Conservation (phyloP, 2,329 filamentous ascomycete genomes). For the Cryphonectria naterciae region DNA sequence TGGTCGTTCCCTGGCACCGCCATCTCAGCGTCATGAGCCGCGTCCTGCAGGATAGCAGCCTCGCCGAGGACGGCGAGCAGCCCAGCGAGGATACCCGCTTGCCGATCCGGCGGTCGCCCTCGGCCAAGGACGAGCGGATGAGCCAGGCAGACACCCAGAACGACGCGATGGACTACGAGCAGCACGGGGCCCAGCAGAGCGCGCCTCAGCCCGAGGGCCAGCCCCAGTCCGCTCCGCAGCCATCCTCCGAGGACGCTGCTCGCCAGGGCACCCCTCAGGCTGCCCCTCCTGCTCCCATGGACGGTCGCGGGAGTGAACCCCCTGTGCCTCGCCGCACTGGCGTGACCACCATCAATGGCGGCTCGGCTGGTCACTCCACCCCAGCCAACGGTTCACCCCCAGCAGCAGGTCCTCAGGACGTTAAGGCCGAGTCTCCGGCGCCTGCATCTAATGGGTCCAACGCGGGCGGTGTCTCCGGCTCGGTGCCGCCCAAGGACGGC, state of each 20-base stretch:
- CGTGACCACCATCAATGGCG: conserved; percentile 63
- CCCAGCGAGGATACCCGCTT: conserved; percentile 42
- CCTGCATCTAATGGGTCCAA: conserved; percentile 35
- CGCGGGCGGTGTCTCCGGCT: conserved; percentile 28
- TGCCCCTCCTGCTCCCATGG: conserved; percentile 32
- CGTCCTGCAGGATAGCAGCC: conserved; percentile 59
- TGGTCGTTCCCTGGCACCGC: conserved; percentile 63
- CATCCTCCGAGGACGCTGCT: not conserved
- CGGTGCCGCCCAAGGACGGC: conserved; percentile 25
- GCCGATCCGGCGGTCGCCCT: conserved; percentile 41
- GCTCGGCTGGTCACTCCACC: conserved; percentile 53
- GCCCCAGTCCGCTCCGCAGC: conserved; percentile 33
- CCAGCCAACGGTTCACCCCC: conserved; percentile 51
- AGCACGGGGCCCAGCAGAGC: conserved; percentile 41
- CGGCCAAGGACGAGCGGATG: conserved; percentile 58
- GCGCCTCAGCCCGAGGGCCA: conserved; percentile 42
- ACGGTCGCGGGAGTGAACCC: conserved; percentile 57
- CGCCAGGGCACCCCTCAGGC: conserved; percentile 30
- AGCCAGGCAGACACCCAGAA: conserved; percentile 60
- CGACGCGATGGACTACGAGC: conserved; percentile 63
- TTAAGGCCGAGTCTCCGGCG: conserved; percentile 41
- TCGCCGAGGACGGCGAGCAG: conserved; percentile 38
- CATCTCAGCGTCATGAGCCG: conserved; percentile 66
- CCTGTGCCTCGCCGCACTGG: conserved; percentile 56
- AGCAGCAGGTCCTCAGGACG: conserved; percentile 30